A percentile compares a stretch with the other conserved stretches of the same genome.
Evolutionary conservation across 345 rosid species (phyloP).

Genomic region (Mangifera indica): DNA sequence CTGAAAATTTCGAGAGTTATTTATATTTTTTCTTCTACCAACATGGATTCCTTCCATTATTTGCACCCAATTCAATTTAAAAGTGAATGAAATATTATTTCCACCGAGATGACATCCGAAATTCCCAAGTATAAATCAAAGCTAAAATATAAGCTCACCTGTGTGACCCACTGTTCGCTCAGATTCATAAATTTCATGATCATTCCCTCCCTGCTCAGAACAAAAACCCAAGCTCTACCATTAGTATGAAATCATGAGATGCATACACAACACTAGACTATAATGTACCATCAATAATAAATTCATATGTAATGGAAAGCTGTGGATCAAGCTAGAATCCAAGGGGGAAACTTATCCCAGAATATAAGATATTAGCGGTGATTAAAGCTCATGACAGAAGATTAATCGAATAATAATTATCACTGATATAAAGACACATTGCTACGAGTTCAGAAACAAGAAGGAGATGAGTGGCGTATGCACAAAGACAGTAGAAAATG

Average conservation of each 20-base stretch:
- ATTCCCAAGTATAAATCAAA: neutral
- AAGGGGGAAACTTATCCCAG: neutral
- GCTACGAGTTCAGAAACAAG: neutral
- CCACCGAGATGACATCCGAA: neutral
- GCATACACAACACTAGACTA: neutral
- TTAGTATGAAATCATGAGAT: neutral
- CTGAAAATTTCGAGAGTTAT: neutral
- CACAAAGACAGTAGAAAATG: neutral
- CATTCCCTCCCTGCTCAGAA: constrained; percentile 84
- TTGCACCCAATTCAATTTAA: neutral
- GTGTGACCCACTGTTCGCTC: constrained; percentile 79
- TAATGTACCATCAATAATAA: neutral
- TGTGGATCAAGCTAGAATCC: neutral
- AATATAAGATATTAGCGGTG: neutral
- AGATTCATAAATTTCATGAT: constrained; percentile 86
- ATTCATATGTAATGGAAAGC: neutral
- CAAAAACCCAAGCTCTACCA: constrained; percentile 3
- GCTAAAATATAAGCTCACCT: constrained; percentile 47
- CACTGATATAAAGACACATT: neutral
- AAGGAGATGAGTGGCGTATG: neutral
- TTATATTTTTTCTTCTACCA: neutral
- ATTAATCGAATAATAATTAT: neutral
- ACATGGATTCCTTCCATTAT: neutral
- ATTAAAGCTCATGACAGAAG: neutral
- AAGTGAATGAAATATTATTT: constrained; percentile 4